These are phyloP conservation scores for Margaritispora aquatica DNA, from an alignment of 495 filamentous ascomycete genomes.

Conservation along the genomic window DNA sequence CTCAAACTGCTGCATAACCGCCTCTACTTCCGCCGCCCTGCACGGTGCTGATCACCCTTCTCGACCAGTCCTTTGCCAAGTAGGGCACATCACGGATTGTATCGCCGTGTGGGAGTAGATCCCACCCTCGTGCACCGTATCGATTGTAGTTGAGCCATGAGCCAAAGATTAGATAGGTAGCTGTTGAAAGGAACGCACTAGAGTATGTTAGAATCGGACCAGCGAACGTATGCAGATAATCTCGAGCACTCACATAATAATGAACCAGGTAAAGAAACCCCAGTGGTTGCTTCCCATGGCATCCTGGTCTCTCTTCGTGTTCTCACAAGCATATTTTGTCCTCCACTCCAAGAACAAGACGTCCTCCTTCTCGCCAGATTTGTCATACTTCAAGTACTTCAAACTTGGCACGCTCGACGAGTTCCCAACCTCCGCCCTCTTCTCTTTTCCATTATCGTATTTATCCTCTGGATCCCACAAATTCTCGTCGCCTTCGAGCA, in stretches of 20 bases:
- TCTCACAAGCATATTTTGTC: conserved; percentile 80
- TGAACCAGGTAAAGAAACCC: conserved; percentile 97
- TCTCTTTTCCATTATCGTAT: conserved; percentile 28
- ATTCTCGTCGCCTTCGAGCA: conserved; percentile 64
- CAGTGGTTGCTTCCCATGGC: conserved; percentile 42
- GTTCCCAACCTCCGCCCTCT: conserved; percentile 33
- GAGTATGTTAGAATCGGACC: conserved; percentile 2
- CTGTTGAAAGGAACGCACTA: conserved; percentile 77
- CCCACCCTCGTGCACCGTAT: conserved; percentile 91
- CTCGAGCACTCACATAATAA: conserved; percentile 74
- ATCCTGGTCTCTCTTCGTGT: conserved; percentile 39
- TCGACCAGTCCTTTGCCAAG: conserved; percentile 79
- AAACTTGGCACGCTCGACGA: conserved; percentile 49
- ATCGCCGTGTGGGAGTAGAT: conserved; percentile 88
- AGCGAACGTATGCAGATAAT: neutral
- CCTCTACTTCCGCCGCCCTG: conserved; percentile 75
- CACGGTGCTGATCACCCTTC: conserved; percentile 72
- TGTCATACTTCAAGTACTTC: conserved; percentile 64
- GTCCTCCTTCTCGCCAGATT: conserved; percentile 35
- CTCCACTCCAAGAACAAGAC: conserved; percentile 72
- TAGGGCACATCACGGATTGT: conserved; percentile 90
- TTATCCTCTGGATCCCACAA: conserved; percentile 43
- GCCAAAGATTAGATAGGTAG: conserved; percentile 93
- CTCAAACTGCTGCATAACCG: conserved; percentile 89
- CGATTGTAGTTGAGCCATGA: conserved; percentile 99